Evolutionary conservation across 2,329 filamentous ascomycete species (phyloP).

Genomic region (Alternaria longipes): DNA sequence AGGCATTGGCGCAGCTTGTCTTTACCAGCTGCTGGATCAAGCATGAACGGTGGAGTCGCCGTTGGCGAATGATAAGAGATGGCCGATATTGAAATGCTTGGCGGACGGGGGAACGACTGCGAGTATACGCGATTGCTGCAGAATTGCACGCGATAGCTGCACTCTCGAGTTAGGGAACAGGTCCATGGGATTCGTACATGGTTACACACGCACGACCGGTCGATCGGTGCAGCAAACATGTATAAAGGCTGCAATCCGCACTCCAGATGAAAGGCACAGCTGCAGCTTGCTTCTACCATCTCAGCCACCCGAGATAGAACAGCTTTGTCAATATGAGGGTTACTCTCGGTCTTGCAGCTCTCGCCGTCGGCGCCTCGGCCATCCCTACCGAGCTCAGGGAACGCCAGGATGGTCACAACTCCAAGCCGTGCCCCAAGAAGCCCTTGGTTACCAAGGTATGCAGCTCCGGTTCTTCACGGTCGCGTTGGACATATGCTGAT

Average conservation of each 20-base stretch:
- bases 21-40: conserved; percentile 1
- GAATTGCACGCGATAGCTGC: not conserved
- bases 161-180: not conserved
- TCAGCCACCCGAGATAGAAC: not conserved
- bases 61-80: conserved; percentile 7
- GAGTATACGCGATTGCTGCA: not conserved
- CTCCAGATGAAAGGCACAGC: not conserved
- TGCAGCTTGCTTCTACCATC: conserved; percentile 3
- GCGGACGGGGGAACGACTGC: not conserved
- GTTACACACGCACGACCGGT: not conserved
- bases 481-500: conserved; percentile 14
- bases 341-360: conserved; percentile 31
- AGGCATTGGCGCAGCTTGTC: conserved; percentile 7
- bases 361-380: conserved; percentile 31
- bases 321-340: conserved; percentile 30
- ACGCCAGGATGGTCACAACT: not conserved
- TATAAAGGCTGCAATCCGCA: conserved; percentile 1
- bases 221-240: not conserved
- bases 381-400: conserved; percentile 9
- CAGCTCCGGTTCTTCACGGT: conserved; percentile 7
- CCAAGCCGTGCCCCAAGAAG: conserved; percentile 12
- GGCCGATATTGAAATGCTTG: conserved; percentile 2
- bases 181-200: not conserved
- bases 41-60: not conserved
- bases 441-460: conserved; percentile 25